Conservation (phyloP, 371 early-diverging fungal genomes). For the Mucor ambiguus region DNA sequence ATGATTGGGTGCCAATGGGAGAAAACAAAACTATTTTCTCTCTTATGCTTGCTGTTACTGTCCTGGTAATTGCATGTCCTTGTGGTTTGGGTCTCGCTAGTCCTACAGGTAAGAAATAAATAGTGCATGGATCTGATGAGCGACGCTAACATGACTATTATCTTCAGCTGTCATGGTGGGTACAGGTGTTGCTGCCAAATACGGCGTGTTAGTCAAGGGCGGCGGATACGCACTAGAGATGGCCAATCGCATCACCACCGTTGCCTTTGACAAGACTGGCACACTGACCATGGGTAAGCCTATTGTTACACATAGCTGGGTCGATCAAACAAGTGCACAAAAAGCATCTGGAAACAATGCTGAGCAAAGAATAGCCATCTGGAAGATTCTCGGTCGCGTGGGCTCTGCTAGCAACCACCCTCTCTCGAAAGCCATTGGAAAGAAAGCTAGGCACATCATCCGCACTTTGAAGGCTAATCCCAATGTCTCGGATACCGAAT, state of each 20-base stretch:
- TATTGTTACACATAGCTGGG: constrained; percentile 47
- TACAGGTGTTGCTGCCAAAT: constrained; percentile 80
- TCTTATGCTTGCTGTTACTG: constrained; percentile 57
- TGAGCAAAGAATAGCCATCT: constrained; percentile 23
- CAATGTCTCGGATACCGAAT: neutral
- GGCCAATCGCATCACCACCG: constrained; percentile 89
- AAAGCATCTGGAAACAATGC: neutral
- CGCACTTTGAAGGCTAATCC: constrained; percentile 8
- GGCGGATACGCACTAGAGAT: constrained; percentile 57
- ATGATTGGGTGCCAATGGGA: constrained; percentile 45
- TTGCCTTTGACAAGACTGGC: constrained; percentile 93
- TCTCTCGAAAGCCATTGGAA: constrained; percentile 45
- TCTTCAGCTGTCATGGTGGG: constrained; percentile 86
- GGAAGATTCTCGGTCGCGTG: constrained; percentile 53
- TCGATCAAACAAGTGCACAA: constrained; percentile 15
- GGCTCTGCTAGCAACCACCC: constrained; percentile 50
- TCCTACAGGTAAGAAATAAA: constrained; percentile 62
- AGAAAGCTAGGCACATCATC: constrained; percentile 35
- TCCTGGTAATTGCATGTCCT: constrained; percentile 76
- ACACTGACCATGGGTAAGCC: constrained; percentile 76
- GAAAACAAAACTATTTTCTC: constrained; percentile 45
- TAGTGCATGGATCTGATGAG: too few species aligned
- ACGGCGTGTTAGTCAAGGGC: constrained; percentile 61
- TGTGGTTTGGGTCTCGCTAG: constrained; percentile 77
- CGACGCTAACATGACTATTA: too few species aligned